Percentiles rank a stretch among this genome's conserved stretches.
Conservation (phyloP, 1,284 basidiomycete genomes). For the Sutorius eximius region DNA sequence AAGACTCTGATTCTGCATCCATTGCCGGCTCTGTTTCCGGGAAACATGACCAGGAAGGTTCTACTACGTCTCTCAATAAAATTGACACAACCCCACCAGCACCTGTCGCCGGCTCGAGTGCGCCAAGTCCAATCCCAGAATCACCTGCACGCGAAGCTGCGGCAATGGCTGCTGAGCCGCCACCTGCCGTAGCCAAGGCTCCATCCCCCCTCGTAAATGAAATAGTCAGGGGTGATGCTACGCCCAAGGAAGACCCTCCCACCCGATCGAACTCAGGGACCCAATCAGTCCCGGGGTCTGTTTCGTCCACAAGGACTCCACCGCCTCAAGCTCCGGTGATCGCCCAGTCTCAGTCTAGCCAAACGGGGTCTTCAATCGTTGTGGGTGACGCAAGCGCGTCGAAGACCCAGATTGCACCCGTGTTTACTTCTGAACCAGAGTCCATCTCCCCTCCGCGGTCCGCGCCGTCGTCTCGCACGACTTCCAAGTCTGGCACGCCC, state of each 20-base stretch:
- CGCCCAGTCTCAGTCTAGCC: neutral
- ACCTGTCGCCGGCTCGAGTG: constrained; percentile 19
- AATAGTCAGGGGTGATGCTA: constrained; percentile 15
- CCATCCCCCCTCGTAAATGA: constrained; percentile 33
- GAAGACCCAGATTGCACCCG: constrained; percentile 13
- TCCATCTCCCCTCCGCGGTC: constrained; percentile 18
- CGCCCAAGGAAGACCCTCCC: constrained; percentile 14
- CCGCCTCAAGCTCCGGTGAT: constrained; percentile 1
- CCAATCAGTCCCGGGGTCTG: constrained; percentile 13
- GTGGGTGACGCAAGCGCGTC: constrained; percentile 2
- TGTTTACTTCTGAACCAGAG: constrained; percentile 33
- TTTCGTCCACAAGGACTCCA: constrained; percentile 13
- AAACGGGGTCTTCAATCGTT: constrained; percentile 4
- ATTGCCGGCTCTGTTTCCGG: constrained; percentile 27
- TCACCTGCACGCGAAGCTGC: constrained; percentile 52
- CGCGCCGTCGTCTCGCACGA: constrained; percentile 13
- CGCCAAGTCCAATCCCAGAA: constrained; percentile 54
- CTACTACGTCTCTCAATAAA: constrained; percentile 28
- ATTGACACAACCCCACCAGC: constrained; percentile 27
- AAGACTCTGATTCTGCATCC: constrained; percentile 33
- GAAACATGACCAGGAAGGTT: constrained; percentile 31
- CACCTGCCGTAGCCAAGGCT: constrained; percentile 21
- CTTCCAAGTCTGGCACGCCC: constrained; percentile 20
- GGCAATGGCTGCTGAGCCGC: constrained; percentile 34
- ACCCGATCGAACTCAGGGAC: constrained; percentile 27